These are phyloP conservation scores for Phanerodontia chrysosporium DNA, from an alignment of 768 basidiomycete genomes.

Conservation along the genomic window DNA sequence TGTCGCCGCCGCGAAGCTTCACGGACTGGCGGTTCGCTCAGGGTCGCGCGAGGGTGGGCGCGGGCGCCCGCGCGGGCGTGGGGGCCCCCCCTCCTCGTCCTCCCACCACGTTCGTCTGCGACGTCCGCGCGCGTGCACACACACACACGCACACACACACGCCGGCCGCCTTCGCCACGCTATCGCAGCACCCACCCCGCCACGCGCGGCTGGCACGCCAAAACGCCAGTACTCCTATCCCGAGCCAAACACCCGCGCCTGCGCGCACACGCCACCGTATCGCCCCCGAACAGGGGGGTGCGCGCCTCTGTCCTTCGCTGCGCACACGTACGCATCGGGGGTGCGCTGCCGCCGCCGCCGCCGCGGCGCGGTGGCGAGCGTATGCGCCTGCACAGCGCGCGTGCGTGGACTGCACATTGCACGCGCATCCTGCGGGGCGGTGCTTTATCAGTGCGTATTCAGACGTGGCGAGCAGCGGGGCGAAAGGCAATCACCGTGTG, in stretches of 20 bases:
- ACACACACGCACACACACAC: no score
- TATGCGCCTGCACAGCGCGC: no score
- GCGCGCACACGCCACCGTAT: not conserved
- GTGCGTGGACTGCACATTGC: no score
- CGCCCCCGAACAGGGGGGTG: not conserved
- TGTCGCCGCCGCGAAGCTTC: not conserved
- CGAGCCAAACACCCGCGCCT: not conserved
- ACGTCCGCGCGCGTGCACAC: no score
- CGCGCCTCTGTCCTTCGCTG: no score
- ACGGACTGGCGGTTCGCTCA: not conserved
- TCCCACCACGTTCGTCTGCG: not conserved
- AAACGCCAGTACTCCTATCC: no score
- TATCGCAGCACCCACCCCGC: not conserved
- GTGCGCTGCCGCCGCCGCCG: no score
- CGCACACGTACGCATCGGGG: no score
- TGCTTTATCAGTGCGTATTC: not conserved
- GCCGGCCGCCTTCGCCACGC: not conserved
- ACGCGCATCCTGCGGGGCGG: no score
- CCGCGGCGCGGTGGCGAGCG: no score
- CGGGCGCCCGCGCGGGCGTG: not conserved
- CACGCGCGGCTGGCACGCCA: not conserved
- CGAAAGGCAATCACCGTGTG: slow-evolving; percentile 4
- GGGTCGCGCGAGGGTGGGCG: not conserved
- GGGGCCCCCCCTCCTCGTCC: not conserved
- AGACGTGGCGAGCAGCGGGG: not conserved